Conservation (phyloP, 2,329 filamentous ascomycete genomes). For the Penicillium sp. region DNA sequence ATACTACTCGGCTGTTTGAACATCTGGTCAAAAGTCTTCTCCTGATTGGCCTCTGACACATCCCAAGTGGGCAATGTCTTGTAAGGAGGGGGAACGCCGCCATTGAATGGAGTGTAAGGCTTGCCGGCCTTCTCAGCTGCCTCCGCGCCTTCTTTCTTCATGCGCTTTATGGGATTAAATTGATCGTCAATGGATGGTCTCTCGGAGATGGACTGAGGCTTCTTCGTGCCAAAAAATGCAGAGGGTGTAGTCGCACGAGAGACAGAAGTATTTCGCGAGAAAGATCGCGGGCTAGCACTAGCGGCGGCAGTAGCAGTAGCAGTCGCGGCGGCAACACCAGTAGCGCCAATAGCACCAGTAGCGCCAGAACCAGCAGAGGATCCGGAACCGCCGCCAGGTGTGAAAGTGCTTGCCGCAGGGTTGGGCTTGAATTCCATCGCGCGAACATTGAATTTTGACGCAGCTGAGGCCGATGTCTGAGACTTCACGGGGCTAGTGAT, state of each 20-base stretch:
- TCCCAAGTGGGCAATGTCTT: constrained; percentile 85
- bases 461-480: constrained; percentile 54
- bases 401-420: constrained; percentile 76
- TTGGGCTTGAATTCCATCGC: constrained; percentile 81
- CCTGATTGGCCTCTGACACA: constrained; percentile 64
- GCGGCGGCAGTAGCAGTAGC: constrained; percentile 61
- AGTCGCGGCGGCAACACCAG: constrained; percentile 54
- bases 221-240: constrained; percentile 66
- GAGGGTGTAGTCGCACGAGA: constrained; percentile 50
- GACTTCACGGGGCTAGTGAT: constrained; percentile 44
- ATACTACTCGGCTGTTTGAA: constrained; percentile 66
- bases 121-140: constrained; percentile 59
- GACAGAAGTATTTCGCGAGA: constrained; percentile 51
- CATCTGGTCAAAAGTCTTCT: constrained; percentile 75
- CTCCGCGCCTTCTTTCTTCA: constrained; percentile 62
- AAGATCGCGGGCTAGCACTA: constrained; percentile 66
- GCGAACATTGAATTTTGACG: constrained; percentile 58
- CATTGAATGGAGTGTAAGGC: constrained; percentile 57
- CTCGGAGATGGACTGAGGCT: constrained; percentile 61
- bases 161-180: constrained; percentile 66
- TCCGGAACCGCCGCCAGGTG: constrained; percentile 65
- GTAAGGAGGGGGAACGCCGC: constrained; percentile 79
- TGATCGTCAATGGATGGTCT: constrained; percentile 53
- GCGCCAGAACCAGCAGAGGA: constrained; percentile 63
- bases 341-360: constrained; percentile 63